These are phyloP conservation scores for Metschnikowia cubensis DNA, from an alignment of 805 yeast species.

Conservation along the genomic window DNA sequence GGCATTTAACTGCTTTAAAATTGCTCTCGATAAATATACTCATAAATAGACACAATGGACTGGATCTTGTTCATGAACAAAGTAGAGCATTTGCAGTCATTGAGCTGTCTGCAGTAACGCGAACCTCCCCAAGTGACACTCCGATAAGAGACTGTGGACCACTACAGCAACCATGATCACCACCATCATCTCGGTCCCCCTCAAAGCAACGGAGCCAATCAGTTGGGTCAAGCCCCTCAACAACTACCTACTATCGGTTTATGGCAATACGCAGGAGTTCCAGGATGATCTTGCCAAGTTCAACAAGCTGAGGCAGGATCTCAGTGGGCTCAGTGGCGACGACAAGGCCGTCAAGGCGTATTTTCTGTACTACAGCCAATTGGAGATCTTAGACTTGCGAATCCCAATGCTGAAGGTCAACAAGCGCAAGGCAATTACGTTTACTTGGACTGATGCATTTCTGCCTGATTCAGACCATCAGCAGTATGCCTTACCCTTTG, in stretches of 20 bases:
- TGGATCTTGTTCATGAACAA: no score
- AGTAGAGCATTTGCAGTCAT: not conserved
- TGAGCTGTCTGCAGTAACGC: not conserved
- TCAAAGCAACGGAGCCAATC: conserved; percentile 49
- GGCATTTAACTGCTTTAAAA: not conserved
- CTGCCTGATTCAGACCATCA: conserved; percentile 41
- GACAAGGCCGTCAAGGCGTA: conserved; percentile 48
- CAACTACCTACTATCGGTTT: conserved; percentile 52
- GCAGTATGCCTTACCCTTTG: conserved; percentile 84
- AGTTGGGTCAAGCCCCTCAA: conserved; percentile 66
- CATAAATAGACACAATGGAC: no score
- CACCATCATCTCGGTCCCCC: conserved; percentile 18
- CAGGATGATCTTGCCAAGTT: conserved; percentile 51
- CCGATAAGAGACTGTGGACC: not conserved
- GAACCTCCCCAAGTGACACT: not conserved
- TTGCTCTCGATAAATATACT: no score
- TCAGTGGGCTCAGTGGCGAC: conserved; percentile 46
- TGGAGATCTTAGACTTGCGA: conserved; percentile 75
- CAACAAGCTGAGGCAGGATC: conserved; percentile 56
- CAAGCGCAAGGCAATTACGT: conserved; percentile 45
- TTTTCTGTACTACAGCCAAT: conserved; percentile 71
- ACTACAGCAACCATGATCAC: conserved; percentile 17
- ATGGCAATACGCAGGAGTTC: conserved; percentile 60
- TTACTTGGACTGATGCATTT: conserved; percentile 81
- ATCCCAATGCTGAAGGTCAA: conserved; percentile 60